Conservation (phyloP, 2,329 filamentous ascomycete genomes). For the Aspergillus sp. region DNA sequence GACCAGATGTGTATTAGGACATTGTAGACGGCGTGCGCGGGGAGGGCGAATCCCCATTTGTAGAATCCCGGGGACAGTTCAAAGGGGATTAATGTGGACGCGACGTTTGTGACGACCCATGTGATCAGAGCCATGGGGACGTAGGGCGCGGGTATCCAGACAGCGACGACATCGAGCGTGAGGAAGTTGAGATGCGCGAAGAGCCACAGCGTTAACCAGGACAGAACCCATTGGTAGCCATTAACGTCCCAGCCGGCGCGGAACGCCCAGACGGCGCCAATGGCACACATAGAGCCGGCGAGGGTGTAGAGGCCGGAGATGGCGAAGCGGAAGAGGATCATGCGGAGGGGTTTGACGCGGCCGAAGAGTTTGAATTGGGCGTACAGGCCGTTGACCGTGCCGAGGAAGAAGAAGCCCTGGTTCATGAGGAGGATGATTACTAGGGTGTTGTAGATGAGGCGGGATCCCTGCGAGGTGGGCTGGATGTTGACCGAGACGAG, state of each 20-base stretch:
- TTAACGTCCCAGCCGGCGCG: constrained; percentile 45
- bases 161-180: constrained; percentile 50
- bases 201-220: constrained; percentile 52
- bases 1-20: constrained; percentile 49
- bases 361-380: constrained; percentile 44
- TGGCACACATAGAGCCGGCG: constrained; percentile 45
- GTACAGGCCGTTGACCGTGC: constrained; percentile 51
- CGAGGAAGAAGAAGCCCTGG: constrained; percentile 55
- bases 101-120: constrained; percentile 52
- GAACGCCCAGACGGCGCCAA: constrained; percentile 53
- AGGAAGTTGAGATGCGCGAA: constrained; percentile 52
- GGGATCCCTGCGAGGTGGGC: constrained; percentile 46
- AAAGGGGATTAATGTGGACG: constrained; percentile 49
- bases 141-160: constrained; percentile 44
- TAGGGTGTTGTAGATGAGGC: constrained; percentile 52
- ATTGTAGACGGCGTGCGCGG: constrained; percentile 46
- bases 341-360: constrained; percentile 33
- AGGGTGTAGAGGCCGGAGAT: constrained; percentile 46
- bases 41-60: constrained; percentile 43
- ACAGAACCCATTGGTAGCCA: constrained; percentile 47
- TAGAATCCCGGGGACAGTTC: constrained; percentile 49
- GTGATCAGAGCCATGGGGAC: constrained; percentile 52
- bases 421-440: constrained; percentile 52
- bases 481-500: constrained; percentile 45
- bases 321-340: constrained; percentile 39